Base-by-base conservation (phyloP, 2,329 filamentous ascomycete species). In the Talaromyces sp. region DNA sequence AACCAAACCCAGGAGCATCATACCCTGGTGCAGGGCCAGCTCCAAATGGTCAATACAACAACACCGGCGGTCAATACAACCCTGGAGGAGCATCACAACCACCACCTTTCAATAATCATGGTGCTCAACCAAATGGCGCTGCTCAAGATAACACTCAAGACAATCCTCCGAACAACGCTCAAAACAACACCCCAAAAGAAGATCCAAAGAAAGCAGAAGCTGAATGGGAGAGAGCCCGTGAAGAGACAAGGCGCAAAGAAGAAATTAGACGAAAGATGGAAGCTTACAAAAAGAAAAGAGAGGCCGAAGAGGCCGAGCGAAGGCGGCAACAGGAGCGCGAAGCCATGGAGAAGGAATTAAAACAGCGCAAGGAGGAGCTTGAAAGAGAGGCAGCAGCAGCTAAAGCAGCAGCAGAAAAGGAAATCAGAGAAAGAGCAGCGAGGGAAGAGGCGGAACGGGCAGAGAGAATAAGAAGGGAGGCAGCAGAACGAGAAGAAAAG, bases 311-410 rank as follows among this genome's bases (percentile, higher is more conserved):
- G 58, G 72, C 74, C 56, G 77, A 80, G 65, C 76, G 77, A 56
- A 73, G 79, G 61, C 71, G 72, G 49, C 71, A 78, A 62, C 73
- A 75, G 1, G 78, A 80, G 63, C 74, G 75, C 27, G 78, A 80
- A 63, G 74, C 73, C 10, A 78, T 79, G 71, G 78, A 80, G 66
- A 73, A 73, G 45, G 76, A 79, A 62, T 68, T 78, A 37, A 73
- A 73, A 47, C 75, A 79, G 67, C 76, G 76, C 37, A 75, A 75
- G 49, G 77, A 79, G 67, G 77, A 79, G 63, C 71, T 78, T 19
- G 78, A 79, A 50, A 69, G 67, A 47, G 72, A 74, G 63, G 70
- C 70, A 4, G 70, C 72, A 1, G 71, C 71, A 39, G 71, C 72
- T 37, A 70, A 69, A 54, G 72, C 72, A 27, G 71, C 71, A 2